A percentile compares a stretch with the other conserved stretches of the same genome.
phyloP scores from a whole-genome alignment of 352 stramenopile genomes.

The Phytopythium ostracodes region DNA sequence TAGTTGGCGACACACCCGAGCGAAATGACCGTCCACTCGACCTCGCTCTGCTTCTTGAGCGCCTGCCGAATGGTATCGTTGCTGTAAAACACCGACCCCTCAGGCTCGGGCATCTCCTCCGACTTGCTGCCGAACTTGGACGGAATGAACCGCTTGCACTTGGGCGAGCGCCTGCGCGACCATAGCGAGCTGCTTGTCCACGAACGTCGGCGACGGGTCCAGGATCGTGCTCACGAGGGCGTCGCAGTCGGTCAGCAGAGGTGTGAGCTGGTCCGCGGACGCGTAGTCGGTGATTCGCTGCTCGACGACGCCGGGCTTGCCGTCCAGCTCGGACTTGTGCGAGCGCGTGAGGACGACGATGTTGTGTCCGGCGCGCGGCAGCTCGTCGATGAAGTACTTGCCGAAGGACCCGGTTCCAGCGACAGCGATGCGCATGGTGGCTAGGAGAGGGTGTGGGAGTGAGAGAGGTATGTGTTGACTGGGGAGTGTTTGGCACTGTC shows the following conservation, averaged over 20 bases:
- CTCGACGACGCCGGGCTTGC: constrained; percentile 11
- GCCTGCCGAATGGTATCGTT: constrained; percentile 6
- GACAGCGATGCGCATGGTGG: constrained; percentile 10
- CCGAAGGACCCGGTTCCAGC: constrained; percentile 26
- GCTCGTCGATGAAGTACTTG: constrained; percentile 22
- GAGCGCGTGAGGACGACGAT: constrained; percentile 22
- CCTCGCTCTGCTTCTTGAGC: constrained; percentile 11
- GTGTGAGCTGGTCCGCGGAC: constrained; percentile 3
- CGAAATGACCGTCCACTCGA: constrained; percentile 21
- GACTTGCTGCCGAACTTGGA: constrained; percentile 19
- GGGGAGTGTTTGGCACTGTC: too few relatives aligned
- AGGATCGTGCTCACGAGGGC: constrained; percentile 12
- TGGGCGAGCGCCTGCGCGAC: constrained; percentile 16
- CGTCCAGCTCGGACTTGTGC: constrained; percentile 17
- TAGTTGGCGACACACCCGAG: constrained; percentile 20
- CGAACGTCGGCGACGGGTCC: constrained; percentile 1
- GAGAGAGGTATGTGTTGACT: too few relatives aligned
- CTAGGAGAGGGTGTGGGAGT: not conserved
- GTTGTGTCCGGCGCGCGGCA: constrained; percentile 12
- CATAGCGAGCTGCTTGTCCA: constrained; percentile 10
- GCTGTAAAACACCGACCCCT: not conserved
- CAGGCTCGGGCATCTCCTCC: constrained; percentile 12
- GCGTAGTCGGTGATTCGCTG: constrained; percentile 17
- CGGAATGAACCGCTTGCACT: constrained; percentile 29
- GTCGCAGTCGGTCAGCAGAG: constrained; percentile 12